Conservation (phyloP, 2,329 filamentous ascomycete genomes). For the Alternaria panax region DNA sequence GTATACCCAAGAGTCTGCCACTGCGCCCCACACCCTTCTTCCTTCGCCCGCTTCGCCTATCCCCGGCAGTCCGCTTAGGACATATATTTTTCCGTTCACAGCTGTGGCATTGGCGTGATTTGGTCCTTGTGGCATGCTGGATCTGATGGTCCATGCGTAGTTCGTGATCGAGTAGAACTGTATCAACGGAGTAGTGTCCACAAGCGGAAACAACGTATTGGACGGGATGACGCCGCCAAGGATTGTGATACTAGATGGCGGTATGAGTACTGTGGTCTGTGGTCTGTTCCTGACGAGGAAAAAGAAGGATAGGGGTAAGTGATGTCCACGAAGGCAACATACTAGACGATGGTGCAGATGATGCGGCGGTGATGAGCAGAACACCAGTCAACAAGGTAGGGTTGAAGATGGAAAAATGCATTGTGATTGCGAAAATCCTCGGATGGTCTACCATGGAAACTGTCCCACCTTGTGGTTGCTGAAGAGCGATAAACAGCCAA, state of each 20-base stretch:
- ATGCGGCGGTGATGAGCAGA: neutral
- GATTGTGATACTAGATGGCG: constrained; percentile 28
- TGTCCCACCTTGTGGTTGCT: neutral
- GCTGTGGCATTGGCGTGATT: constrained; percentile 38
- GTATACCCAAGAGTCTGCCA: constrained; percentile 25
- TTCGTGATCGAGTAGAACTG: constrained; percentile 28
- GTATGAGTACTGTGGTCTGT: constrained; percentile 29
- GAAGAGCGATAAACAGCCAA: neutral
- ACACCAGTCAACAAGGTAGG: neutral
- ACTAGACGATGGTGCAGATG: neutral
- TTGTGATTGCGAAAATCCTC: neutral
- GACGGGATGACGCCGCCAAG: constrained; percentile 31
- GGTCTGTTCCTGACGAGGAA: constrained; percentile 35
- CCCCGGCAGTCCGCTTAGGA: constrained; percentile 32
- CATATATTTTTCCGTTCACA: constrained; percentile 30
- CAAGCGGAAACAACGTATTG: constrained; percentile 2
- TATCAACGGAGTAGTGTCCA: constrained; percentile 26
- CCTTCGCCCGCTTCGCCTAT: neutral
- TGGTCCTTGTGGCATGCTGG: constrained; percentile 26
- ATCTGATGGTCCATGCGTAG: constrained; percentile 27
- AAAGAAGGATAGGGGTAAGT: constrained; percentile 24
- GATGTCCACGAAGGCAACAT: constrained; percentile 16
- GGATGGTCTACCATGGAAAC: neutral
- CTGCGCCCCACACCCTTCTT: constrained; percentile 18
- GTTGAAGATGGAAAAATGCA: neutral